Percentiles rank a stretch among this genome's conserved stretches.
Evolutionary conservation across 2,329 filamentous ascomycete species (phyloP).

Genomic region (Penicillium nordicum): DNA sequence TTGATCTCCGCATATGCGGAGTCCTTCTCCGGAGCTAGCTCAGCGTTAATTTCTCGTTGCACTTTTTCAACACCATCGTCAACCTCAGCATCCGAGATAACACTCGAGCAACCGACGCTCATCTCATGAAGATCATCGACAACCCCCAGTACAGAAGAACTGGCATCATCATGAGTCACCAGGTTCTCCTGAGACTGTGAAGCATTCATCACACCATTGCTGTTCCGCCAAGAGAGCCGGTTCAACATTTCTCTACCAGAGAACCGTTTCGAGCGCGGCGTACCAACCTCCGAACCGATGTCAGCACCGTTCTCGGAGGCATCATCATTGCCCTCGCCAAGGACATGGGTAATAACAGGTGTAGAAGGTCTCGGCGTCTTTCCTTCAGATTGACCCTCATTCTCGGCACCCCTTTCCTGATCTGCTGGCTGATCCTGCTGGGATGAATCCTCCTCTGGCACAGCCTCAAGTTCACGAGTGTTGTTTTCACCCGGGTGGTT

Average conservation of each 20-base stretch:
- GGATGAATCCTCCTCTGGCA: constrained; percentile 11
- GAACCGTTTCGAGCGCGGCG: constrained; percentile 30
- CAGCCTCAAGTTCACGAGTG: constrained; percentile 10
- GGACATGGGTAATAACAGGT: constrained; percentile 12
- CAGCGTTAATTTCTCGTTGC: not conserved
- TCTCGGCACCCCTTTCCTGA: not conserved
- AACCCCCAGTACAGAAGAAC: constrained; percentile 27
- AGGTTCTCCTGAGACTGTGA: constrained; percentile 39
- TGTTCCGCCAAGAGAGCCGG: constrained; percentile 25
- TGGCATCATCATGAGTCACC: constrained; percentile 17
- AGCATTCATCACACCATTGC: constrained; percentile 6
- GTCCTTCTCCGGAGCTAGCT: not conserved
- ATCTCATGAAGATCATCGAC: constrained; percentile 24
- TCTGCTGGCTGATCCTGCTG: not conserved
- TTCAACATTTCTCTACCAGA: constrained; percentile 29
- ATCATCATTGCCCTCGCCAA: constrained; percentile 47
- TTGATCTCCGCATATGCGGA: not conserved
- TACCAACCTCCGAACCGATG: constrained; percentile 35
- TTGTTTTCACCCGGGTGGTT: not conserved
- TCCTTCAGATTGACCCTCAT: not conserved
- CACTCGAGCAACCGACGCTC: constrained; percentile 17
- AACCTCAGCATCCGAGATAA: constrained; percentile 7
- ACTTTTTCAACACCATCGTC: not conserved
- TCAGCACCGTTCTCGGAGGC: constrained; percentile 64
- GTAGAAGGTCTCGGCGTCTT: constrained; percentile 1